Evolutionary conservation across 441 rosid species (phyloP), one percentile per base, ranked within the genome.

Genomic region (Populus hybrid): DNA sequence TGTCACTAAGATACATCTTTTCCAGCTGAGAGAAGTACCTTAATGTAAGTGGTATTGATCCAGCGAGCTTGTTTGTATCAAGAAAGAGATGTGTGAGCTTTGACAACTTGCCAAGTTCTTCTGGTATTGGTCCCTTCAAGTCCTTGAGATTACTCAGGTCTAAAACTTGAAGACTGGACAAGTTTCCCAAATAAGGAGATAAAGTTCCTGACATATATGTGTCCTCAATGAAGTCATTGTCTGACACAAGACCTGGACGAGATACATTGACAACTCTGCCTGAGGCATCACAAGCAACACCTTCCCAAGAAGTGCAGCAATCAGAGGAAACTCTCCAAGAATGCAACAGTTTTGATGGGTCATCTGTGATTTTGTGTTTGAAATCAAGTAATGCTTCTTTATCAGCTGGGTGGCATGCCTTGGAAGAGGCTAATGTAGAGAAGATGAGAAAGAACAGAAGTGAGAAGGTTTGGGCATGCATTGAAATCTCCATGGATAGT

Each of bases 221-320:
- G 46, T 87, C 89, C 18, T 78, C 38, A 6, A 80, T 70, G 81
- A 86, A 76, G 64, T 81, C 89, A 57, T 30, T 8, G 26, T 72
- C 86, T 0, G 85, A 57, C 70, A 75, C 63, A 16, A 84, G 81
- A 50, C 89, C 92, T 0, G 89, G 76, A 21, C 86, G 84, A 7
- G 89, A 78, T 61, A 90, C 54, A 72, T 85, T 86, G 70, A 87
- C 85, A 1, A 87, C 89, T 12, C 90, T 76, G 24, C 88, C 84
- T 3, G 82, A 80, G 74, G 72, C 73, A 67, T 83, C 85, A 42
- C 94, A 90, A 0, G 80, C 64, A 10, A 90, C 78, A 10, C 92
- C 93, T 6, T 83, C 86, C 92, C 94, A 87, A 10, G 88, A 12
- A 8, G 67, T 50, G 86, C 92, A 87, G 85, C 94, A 90, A 79